A percentile compares a stretch with the other conserved stretches of the same genome.
Evolutionary conservation across 1,284 basidiomycete genomes (phyloP).

Genomic region (Termitomyces sp.): DNA sequence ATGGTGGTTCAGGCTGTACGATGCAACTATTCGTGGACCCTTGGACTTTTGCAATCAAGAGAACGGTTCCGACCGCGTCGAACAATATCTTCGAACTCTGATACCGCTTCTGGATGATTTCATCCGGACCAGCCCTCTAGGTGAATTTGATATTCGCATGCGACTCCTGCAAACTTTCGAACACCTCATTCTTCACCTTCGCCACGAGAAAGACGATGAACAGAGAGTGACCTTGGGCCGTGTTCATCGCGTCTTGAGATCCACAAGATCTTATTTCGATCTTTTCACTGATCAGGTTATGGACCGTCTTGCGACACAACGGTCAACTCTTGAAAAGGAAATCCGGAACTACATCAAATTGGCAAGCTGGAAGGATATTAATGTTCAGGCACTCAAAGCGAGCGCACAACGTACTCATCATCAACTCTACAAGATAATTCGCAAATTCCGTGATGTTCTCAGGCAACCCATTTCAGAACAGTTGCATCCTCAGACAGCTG

Average conservation of each 20-base stretch:
- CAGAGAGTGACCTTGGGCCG: conserved; percentile 35
- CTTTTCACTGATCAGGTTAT: conserved; percentile 56
- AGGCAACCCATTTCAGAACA: conserved; percentile 60
- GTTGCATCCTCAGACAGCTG: conserved; percentile 35
- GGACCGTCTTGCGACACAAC: conserved; percentile 53
- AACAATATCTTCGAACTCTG: conserved; percentile 61
- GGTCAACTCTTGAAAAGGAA: conserved; percentile 71
- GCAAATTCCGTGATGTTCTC: conserved; percentile 89
- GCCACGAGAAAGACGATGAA: conserved; percentile 21
- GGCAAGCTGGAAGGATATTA: conserved; percentile 98
- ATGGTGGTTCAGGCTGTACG: conserved; percentile 94
- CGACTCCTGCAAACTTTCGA: conserved; percentile 70
- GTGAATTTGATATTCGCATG: conserved; percentile 77
- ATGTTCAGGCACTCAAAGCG: conserved; percentile 89
- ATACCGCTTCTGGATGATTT: conserved; percentile 83
- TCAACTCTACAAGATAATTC: conserved; percentile 87
- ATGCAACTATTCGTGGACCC: conserved; percentile 68
- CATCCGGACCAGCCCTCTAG: conserved; percentile 73
- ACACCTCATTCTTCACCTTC: conserved; percentile 36
- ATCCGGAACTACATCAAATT: conserved; percentile 87
- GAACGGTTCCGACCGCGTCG: conserved; percentile 27
- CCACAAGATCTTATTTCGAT: conserved; percentile 62
- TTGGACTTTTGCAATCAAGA: conserved; percentile 41
- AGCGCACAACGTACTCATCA: conserved; percentile 91
- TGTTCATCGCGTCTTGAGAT: conserved; percentile 60